Conservation (phyloP, 2,329 filamentous ascomycete genomes). For the Arthrobotrys megalospora region DNA sequence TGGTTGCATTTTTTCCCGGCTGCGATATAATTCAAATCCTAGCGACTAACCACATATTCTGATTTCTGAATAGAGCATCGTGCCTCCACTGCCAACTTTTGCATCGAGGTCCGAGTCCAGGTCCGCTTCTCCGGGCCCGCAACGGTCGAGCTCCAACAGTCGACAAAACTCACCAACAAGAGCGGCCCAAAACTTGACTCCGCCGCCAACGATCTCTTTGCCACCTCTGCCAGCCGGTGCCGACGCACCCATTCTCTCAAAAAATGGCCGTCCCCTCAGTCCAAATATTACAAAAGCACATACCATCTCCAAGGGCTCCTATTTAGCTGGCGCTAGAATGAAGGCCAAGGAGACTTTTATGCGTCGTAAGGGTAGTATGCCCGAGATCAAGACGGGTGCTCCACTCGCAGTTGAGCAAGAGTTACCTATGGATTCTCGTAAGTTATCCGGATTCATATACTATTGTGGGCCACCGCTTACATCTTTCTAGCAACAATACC, state of each 20-base stretch:
- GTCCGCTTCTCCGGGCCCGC: slow-evolving; percentile 42
- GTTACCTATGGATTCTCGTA: slow-evolving; percentile 79
- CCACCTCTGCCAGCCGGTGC: slow-evolving; percentile 46
- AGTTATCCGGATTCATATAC: slow-evolving; percentile 66
- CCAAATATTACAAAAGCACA: slow-evolving; percentile 52
- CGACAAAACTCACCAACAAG: slow-evolving; percentile 60
- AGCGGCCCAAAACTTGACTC: slow-evolving; percentile 58
- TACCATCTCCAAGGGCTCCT: slow-evolving; percentile 49
- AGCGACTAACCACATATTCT: neutral
- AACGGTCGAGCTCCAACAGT: slow-evolving; percentile 50
- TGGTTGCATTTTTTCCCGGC: neutral
- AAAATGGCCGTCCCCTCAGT: slow-evolving; percentile 54
- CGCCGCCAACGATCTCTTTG: slow-evolving; percentile 59
- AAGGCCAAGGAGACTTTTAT: slow-evolving; percentile 64
- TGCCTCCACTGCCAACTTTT: slow-evolving; percentile 55
- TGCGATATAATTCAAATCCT: neutral
- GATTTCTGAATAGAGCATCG: slow-evolving; percentile 35
- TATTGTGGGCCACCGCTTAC: slow-evolving; percentile 49
- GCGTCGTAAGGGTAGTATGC: slow-evolving; percentile 76
- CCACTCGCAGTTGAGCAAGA: slow-evolving; percentile 73
- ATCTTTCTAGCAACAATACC: slow-evolving; percentile 75
- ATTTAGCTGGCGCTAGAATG: slow-evolving; percentile 61
- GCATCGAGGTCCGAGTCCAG: slow-evolving; percentile 49
- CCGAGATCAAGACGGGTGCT: slow-evolving; percentile 73
- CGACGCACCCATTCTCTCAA: slow-evolving; percentile 36